phyloP scores from a whole-genome alignment of 495 filamentous ascomycete genomes.

The Cetradonia linearis region DNA sequence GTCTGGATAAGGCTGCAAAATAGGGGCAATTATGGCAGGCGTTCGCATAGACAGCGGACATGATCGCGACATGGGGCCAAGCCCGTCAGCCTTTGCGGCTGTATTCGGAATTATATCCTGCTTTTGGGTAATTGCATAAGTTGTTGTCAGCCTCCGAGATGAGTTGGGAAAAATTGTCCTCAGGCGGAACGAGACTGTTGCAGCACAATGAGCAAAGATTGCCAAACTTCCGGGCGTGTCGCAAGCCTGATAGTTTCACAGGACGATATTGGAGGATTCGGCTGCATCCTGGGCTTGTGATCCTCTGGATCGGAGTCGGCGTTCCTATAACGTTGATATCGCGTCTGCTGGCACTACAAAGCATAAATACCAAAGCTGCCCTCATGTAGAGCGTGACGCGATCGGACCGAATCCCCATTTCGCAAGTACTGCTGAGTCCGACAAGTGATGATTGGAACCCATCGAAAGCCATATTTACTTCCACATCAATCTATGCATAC shows the following conservation, averaged over 20 bases:
- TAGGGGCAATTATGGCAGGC: not conserved
- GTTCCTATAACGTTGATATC: not conserved
- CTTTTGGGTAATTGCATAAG: not conserved
- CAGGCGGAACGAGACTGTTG: no score
- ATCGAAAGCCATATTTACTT: not conserved
- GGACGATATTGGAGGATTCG: not conserved
- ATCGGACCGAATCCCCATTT: not conserved
- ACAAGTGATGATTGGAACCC: not conserved
- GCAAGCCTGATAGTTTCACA: not conserved
- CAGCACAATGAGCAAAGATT: not conserved
- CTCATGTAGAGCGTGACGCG: not conserved
- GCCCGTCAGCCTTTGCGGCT: not conserved
- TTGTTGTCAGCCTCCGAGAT: not conserved
- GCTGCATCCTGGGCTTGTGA: not conserved
- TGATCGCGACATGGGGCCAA: not conserved
- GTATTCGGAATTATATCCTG: not conserved
- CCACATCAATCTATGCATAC: not conserved
- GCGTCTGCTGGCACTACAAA: not conserved
- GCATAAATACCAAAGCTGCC: not conserved
- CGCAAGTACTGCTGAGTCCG: not conserved
- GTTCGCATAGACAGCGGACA: not conserved
- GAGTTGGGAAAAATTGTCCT: not conserved
- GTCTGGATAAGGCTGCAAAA: not conserved
- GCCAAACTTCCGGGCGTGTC: not conserved
- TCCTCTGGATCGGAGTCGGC: not conserved